Evolutionary conservation across 805 yeast genomes (phyloP), one percentile per base, ranked within the genome.

Genomic region (Jamesozyma rosinii): DNA sequence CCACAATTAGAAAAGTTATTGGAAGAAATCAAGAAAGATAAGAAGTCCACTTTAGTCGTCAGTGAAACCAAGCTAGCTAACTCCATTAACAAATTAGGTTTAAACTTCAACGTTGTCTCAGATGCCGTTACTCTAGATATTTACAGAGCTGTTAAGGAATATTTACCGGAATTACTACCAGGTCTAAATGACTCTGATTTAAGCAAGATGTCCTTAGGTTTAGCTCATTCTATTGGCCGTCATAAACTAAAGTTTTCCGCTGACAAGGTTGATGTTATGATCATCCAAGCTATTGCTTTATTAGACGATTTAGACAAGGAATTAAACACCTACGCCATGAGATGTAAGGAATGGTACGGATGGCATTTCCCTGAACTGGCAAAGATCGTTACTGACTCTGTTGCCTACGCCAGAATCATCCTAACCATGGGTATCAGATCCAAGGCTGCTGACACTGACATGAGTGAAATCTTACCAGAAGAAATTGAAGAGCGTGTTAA

Each of bases 331-430:
- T 90, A 89, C 59, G 95, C 97, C 54, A 90, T 90, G 98, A 81
- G 98, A 73, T 79, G 90, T 71, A 92, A 90, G 72, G 98, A 90
- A 72, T 90, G 98, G 98, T 90, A 90, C 71, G 97, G 98, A 53
- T 90, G 98, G 98, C 98, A 90, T 69, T 90, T 90, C 81, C 98
- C 98, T 32, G 98, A 90, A 69, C 79, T 90, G 79, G 96, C 97
- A 59, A 92, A 92, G 76, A 87, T 90, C 66, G 83, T 92, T 57
- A 80, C 83, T 53, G 98, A 90, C 70, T 89, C 95, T 53, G 90
- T 86, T 57, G 97, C 97, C 37, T 90, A 80, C 67, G 97, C 97
- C 49, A 83, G 94, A 72, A 84, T 88, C 55, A 85, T 92, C 62
- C 76, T 88, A 68, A 74, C 81, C 56, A 88, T 92, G 96, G 97